Evolutionary conservation across 768 basidiomycete species (phyloP).

Genomic region (Phanerochaete sordida): DNA sequence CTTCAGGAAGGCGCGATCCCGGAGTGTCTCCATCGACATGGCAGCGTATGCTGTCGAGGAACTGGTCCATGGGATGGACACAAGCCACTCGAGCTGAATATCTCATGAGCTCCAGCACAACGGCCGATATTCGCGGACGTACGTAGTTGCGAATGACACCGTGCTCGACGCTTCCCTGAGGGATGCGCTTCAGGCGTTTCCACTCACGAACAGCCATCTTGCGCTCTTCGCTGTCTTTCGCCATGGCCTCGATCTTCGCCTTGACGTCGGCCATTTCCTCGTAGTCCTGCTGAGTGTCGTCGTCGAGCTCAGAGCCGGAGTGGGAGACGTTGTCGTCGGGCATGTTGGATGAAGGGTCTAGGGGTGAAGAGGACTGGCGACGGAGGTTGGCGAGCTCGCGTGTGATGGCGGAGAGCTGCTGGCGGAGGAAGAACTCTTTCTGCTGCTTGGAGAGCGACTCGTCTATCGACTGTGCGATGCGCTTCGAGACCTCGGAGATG

Average conservation of each 20-base stretch:
- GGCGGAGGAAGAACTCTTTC: conserved; percentile 82
- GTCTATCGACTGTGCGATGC: conserved; percentile 76
- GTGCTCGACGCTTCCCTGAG: conserved; percentile 85
- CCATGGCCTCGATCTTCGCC: conserved; percentile 71
- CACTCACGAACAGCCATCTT: conserved; percentile 82
- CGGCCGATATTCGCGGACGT: conserved; percentile 24
- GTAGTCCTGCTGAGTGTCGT: conserved; percentile 77
- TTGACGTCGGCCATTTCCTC: conserved; percentile 75
- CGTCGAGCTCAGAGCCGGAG: conserved; percentile 54
- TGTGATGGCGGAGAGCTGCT: conserved; percentile 78
- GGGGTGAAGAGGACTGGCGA: conserved; percentile 21
- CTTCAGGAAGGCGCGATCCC: conserved; percentile 56
- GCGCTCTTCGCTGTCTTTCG: conserved; percentile 71
- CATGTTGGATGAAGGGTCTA: background rate
- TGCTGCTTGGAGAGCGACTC: conserved; percentile 86
- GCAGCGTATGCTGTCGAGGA: conserved; percentile 24
- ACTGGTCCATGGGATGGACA: conserved; percentile 79
- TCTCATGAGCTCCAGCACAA: background rate
- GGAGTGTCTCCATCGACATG: conserved; percentile 33
- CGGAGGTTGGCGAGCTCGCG: conserved; percentile 65
- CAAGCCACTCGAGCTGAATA: conserved; percentile 83
- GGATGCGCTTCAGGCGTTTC: conserved; percentile 82
- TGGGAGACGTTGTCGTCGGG: conserved; percentile 10
- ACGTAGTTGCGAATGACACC: conserved; percentile 86
- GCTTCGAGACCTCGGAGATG: conserved; percentile 77